These are phyloP conservation scores for Trichoderma simmonsii DNA, from an alignment of 2,329 filamentous ascomycete genomes.

Conservation along the genomic window DNA sequence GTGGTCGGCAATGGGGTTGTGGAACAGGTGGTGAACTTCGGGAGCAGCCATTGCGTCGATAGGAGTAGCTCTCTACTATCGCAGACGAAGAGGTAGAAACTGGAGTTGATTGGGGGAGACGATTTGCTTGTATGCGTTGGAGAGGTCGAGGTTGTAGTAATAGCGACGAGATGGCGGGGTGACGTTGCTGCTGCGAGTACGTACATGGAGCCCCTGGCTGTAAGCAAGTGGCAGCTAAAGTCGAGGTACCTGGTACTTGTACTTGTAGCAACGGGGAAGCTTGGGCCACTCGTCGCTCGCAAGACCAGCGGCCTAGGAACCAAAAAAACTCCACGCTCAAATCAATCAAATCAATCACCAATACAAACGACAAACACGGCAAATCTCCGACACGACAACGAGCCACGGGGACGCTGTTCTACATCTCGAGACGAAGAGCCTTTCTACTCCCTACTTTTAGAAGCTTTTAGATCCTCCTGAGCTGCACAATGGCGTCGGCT, in stretches of 20 bases:
- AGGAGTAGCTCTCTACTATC: slow-evolving; percentile 92
- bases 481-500: slow-evolving; percentile 35
- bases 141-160: not conserved
- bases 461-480: not conserved
- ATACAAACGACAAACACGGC: not conserved
- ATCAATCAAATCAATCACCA: not conserved
- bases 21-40: slow-evolving; percentile 95
- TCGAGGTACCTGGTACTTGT: slow-evolving; percentile 9
- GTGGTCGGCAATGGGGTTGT: slow-evolving; percentile 93
- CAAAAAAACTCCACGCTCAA: slow-evolving; percentile 29
- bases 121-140: slow-evolving; percentile 12
- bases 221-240: not conserved
- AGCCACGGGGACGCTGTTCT: not conserved
- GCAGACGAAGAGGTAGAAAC: slow-evolving; percentile 30
- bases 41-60: slow-evolving; percentile 70
- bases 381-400: not conserved
- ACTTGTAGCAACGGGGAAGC: slow-evolving; percentile 20
- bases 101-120: slow-evolving; percentile 20
- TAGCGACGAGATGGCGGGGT: slow-evolving; percentile 17
- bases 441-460: not conserved
- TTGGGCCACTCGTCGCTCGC: slow-evolving; percentile 26
- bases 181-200: slow-evolving; percentile 19
- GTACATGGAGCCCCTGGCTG: slow-evolving; percentile 9
- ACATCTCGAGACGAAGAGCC: not conserved
- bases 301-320: slow-evolving; percentile 14